phyloP scores from a whole-genome alignment of 2,329 filamentous ascomycete genomes.

The Aschersonia sp. region DNA sequence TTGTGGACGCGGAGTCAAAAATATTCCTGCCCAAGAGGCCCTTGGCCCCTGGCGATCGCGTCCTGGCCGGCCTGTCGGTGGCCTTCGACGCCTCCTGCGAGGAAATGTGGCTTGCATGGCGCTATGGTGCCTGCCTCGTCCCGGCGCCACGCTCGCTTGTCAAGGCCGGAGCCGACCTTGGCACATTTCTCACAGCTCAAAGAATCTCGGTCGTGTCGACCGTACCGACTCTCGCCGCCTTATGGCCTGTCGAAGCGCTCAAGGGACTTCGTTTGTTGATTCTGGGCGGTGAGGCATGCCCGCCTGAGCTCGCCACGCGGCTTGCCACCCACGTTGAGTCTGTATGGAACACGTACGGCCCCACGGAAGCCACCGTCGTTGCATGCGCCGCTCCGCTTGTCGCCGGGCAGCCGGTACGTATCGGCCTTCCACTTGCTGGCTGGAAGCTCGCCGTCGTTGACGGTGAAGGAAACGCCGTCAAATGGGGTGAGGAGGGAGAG shows the following conservation, averaged over 20 bases:
- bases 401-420: conserved; percentile 7
- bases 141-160: conserved; percentile 9
- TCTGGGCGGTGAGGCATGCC: conserved; percentile 11
- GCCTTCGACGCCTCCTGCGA: conserved; percentile 11
- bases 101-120: conserved; percentile 11
- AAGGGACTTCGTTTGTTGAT: conserved; percentile 9
- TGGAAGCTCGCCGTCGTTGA: conserved; percentile 15
- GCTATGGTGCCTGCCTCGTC: conserved; percentile 9
- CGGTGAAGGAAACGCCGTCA: conserved; percentile 26
- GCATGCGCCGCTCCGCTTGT: conserved; percentile 8
- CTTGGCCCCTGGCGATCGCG: conserved; percentile 9
- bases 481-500: conserved; percentile 13
- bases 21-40: conserved; percentile 8
- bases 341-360: conserved; percentile 12
- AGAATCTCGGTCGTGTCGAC: conserved; percentile 10
- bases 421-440: conserved; percentile 9
- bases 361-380: conserved; percentile 11
- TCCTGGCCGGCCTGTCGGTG: conserved; percentile 9
- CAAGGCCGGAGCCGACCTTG: conserved; percentile 9
- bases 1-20: conserved; percentile 10
- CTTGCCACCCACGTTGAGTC: conserved; percentile 7
- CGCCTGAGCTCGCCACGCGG: conserved; percentile 7
- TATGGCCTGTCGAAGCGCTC: conserved; percentile 9
- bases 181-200: conserved; percentile 7
- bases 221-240: conserved; percentile 9